Evolutionary conservation across 1,284 basidiomycete species (phyloP).

Genomic region (Leucoagaricus sp.): DNA sequence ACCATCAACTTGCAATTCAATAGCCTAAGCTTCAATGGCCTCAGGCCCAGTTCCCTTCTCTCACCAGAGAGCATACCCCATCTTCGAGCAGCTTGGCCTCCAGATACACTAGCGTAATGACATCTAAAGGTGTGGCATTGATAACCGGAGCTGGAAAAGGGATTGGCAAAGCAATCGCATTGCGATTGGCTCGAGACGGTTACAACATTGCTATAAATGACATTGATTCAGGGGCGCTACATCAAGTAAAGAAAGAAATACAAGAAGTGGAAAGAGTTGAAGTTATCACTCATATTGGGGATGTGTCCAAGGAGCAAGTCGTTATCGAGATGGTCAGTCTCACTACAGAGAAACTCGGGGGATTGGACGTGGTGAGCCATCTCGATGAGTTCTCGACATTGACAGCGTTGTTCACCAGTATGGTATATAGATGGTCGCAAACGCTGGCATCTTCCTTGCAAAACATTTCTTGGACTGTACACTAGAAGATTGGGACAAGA

Average conservation of each 20-base stretch:
- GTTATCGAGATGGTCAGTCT: slow-evolving; percentile 26
- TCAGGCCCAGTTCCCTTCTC: too few species aligned
- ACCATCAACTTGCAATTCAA: too few species aligned
- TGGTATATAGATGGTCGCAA: slow-evolving; percentile 31
- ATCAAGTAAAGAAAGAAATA: slow-evolving; percentile 22
- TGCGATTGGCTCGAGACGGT: slow-evolving; percentile 31
- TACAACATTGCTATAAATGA: slow-evolving; percentile 32
- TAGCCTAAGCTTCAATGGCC: too few species aligned
- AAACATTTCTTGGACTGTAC: slow-evolving; percentile 28
- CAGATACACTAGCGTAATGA: not conserved
- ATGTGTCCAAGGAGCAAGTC: slow-evolving; percentile 29
- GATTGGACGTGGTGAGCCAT: slow-evolving; percentile 33
- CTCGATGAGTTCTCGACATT: too few species aligned
- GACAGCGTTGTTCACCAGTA: too few species aligned
- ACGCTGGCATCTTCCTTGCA: slow-evolving; percentile 28
- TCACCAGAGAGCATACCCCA: not conserved
- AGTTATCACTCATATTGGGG: slow-evolving; percentile 21
- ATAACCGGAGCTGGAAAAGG: slow-evolving; percentile 33
- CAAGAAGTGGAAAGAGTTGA: slow-evolving; percentile 20
- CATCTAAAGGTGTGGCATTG: slow-evolving; percentile 21
- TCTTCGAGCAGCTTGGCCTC: not conserved
- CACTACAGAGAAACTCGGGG: slow-evolving; percentile 24
- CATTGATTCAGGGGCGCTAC: slow-evolving; percentile 20
- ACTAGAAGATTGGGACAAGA: slow-evolving; percentile 26
- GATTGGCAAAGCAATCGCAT: slow-evolving; percentile 30